These are phyloP conservation scores for Boechera retrofracta DNA, from an alignment of 345 rosid genomes.

Conservation along the genomic window DNA sequence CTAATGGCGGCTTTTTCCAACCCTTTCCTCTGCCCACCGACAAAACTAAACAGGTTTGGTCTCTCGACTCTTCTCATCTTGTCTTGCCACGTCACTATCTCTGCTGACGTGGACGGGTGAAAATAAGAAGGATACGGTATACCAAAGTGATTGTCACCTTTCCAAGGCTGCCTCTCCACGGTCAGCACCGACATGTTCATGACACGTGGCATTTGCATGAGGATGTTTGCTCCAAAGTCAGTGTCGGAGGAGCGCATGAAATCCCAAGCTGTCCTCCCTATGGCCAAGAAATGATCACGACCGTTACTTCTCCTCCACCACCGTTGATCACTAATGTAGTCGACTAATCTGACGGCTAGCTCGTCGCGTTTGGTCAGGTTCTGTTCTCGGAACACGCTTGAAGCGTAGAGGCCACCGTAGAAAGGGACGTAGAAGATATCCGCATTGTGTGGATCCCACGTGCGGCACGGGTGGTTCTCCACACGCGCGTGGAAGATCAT, in stretches of 20 bases:
- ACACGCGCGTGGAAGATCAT: constrained; percentile 58
- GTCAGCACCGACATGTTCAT: constrained; percentile 61
- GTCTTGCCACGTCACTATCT: constrained; percentile 58
- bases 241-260: constrained; percentile 45
- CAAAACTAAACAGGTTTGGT: constrained; percentile 56
- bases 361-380: constrained; percentile 53
- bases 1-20: constrained; percentile 50
- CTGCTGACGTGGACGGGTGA: constrained; percentile 53
- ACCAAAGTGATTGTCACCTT: constrained; percentile 53
- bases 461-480: constrained; percentile 56
- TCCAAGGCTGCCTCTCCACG: constrained; percentile 55
- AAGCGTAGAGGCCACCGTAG: constrained; percentile 60
- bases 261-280: constrained; percentile 67
- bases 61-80: constrained; percentile 42
- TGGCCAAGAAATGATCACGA: constrained; percentile 61
- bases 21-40: constrained; percentile 55
- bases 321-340: constrained; percentile 39
- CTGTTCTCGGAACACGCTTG: constrained; percentile 60
- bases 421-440: constrained; percentile 57
- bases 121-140: constrained; percentile 76
- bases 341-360: constrained; percentile 37
- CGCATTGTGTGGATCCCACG: constrained; percentile 56
- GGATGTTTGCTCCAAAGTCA: constrained; percentile 58
- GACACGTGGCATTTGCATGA: constrained; percentile 59
- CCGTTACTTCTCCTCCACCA: constrained; percentile 65